phyloP scores from a whole-genome alignment of 495 filamentous ascomycete species.

The Apiosordaria backusii region DNA sequence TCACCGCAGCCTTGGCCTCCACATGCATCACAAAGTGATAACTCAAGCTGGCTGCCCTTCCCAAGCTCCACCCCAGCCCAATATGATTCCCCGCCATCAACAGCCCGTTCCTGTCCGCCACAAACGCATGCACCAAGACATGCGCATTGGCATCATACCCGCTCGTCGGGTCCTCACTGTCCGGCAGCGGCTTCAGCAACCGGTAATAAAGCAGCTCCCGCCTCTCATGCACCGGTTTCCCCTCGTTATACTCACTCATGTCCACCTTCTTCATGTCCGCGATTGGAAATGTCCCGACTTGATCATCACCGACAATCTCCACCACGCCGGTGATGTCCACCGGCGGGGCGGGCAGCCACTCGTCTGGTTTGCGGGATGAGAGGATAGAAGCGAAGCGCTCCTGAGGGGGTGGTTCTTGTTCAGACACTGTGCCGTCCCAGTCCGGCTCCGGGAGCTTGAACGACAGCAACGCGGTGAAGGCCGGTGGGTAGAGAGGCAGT shows the following conservation, averaged over 20 bases:
- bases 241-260: constrained; percentile 54
- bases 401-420: constrained; percentile 37
- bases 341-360: constrained; percentile 43
- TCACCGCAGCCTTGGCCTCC: constrained; percentile 42
- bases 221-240: constrained; percentile 49
- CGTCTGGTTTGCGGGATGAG: constrained; percentile 24
- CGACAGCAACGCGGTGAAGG: constrained; percentile 59
- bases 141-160: constrained; percentile 50
- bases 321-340: constrained; percentile 37
- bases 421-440: constrained; percentile 27
- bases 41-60: constrained; percentile 56
- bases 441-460: constrained; percentile 51
- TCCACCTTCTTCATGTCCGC: constrained; percentile 62
- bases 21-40: constrained; percentile 61
- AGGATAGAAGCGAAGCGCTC: constrained; percentile 38
- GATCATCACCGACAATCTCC: constrained; percentile 24
- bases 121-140: constrained; percentile 62
- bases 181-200: constrained; percentile 44
- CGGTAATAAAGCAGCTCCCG: constrained; percentile 59
- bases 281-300: constrained; percentile 50
- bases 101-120: constrained; percentile 65
- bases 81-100: constrained; percentile 60
- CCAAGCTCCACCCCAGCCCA: constrained; percentile 49
- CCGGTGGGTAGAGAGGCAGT: constrained; percentile 44
- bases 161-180: constrained; percentile 13